Evolutionary conservation across 2,329 filamentous ascomycete species (phyloP).

Genomic region (Annulohypoxylon truncatum): DNA sequence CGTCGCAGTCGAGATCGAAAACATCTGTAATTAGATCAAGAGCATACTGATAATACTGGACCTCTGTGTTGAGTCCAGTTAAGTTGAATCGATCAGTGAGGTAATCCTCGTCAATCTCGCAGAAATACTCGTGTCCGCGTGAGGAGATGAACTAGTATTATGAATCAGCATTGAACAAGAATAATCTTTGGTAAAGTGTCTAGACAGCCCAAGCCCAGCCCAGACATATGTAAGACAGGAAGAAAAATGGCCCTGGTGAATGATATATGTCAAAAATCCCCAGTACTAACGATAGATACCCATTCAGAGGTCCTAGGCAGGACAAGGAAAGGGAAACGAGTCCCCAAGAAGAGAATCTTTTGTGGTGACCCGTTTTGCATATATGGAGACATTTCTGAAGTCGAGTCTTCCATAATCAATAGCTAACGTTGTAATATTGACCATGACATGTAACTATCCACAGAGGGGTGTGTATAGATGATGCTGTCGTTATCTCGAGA

Average conservation of each 20-base stretch:
- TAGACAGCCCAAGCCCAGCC: not conserved
- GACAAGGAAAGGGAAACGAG: not conserved
- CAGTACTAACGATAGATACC: constrained; percentile 10
- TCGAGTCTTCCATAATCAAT: not conserved
- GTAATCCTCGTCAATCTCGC: constrained; percentile 99
- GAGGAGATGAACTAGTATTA: constrained; percentile 91
- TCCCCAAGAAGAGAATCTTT: not conserved
- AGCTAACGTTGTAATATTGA: not conserved
- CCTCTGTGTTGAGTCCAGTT: constrained; percentile 95
- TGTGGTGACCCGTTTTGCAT: not conserved
- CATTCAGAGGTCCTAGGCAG: not conserved
- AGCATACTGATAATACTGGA: constrained; percentile 99
- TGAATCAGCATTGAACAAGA: constrained; percentile 39
- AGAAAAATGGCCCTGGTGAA: not conserved
- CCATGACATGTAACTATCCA: not conserved
- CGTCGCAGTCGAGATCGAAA: constrained; percentile 98
- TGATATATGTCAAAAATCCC: not conserved
- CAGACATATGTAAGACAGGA: not conserved
- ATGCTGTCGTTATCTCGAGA: not conserved
- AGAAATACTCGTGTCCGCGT: constrained; percentile 98
- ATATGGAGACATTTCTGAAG: not conserved
- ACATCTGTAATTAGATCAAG: constrained; percentile 97
- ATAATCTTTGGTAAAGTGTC: not conserved
- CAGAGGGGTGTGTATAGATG: not conserved
- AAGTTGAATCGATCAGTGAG: constrained; percentile 98